Percentiles rank a stretch among this genome's conserved stretches.
Conservation (phyloP, 2,329 filamentous ascomycete species). For the Diaporthe citrichinensis region DNA sequence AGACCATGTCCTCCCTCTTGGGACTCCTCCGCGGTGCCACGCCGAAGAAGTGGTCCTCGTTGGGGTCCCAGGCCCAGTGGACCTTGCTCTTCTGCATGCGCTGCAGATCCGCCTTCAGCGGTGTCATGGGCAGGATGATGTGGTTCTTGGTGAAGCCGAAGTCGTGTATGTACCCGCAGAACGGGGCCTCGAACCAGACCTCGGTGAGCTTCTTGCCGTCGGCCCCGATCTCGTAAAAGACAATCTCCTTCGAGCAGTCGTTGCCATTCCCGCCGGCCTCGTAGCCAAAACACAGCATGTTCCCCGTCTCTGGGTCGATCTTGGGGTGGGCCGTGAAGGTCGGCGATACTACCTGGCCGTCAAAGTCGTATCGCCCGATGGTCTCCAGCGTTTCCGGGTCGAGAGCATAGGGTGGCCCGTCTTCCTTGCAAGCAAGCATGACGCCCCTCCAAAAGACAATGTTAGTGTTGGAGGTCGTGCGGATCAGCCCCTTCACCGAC, state of each 20-base stretch:
- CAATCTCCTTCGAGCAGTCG: slow-evolving; percentile 59
- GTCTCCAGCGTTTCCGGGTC: slow-evolving; percentile 64
- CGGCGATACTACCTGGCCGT: slow-evolving; percentile 60
- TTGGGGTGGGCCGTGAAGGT: slow-evolving; percentile 68
- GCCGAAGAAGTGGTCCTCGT: slow-evolving; percentile 45
- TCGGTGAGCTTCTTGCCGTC: slow-evolving; percentile 27
- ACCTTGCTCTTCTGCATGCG: slow-evolving; percentile 55
- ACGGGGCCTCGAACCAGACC: slow-evolving; percentile 50
- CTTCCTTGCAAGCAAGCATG: slow-evolving; percentile 69
- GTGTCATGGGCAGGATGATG: slow-evolving; percentile 55
- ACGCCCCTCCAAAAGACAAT: slow-evolving; percentile 69
- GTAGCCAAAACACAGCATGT: slow-evolving; percentile 67
- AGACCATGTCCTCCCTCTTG: slow-evolving; percentile 54
- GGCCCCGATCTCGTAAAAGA: slow-evolving; percentile 37
- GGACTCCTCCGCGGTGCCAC: slow-evolving; percentile 42
- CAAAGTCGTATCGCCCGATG: slow-evolving; percentile 64
- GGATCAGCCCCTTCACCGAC: slow-evolving; percentile 66
- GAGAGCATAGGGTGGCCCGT: slow-evolving; percentile 64
- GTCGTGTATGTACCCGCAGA: slow-evolving; percentile 58
- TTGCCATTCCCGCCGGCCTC: slow-evolving; percentile 59
- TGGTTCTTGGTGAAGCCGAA: slow-evolving; percentile 58
- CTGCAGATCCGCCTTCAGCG: slow-evolving; percentile 53
- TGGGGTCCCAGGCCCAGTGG: slow-evolving; percentile 57
- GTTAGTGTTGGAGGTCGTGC: slow-evolving; percentile 72
- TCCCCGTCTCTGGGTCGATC: slow-evolving; percentile 63